Conservation (phyloP, 495 filamentous ascomycete species). For the Hypomontagnella monticulosa region DNA sequence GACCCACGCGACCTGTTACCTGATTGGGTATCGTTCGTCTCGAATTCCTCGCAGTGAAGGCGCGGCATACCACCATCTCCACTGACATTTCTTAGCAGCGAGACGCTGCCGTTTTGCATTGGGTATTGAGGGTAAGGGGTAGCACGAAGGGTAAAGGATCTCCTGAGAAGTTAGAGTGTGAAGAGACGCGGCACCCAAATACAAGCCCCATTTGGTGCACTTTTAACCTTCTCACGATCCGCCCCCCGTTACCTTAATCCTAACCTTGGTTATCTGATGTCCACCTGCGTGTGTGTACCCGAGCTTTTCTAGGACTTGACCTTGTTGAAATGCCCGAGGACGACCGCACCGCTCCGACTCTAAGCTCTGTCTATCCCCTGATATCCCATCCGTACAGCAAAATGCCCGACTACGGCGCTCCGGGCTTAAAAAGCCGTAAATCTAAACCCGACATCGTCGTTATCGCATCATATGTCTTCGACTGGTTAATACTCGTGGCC, state of each 20-base stretch:
- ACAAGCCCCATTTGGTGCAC: not conserved
- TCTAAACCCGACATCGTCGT: constrained; percentile 46
- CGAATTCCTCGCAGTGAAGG: constrained; percentile 26
- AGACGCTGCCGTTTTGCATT: constrained; percentile 28
- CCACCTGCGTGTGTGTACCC: not conserved
- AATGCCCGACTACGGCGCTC: constrained; percentile 40
- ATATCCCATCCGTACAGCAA: constrained; percentile 42
- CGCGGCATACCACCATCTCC: constrained; percentile 37
- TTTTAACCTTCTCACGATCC: not conserved
- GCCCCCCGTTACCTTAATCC: not conserved
- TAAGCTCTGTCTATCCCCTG: constrained; percentile 34
- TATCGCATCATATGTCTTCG: constrained; percentile 54
- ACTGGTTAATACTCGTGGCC: constrained; percentile 56
- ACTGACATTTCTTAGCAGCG: constrained; percentile 37
- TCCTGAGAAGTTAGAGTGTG: not conserved
- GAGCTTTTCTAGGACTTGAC: not conserved
- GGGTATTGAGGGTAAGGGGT: constrained; percentile 6
- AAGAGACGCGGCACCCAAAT: not conserved
- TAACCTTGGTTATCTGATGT: constrained; percentile 16
- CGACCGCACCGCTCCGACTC: constrained; percentile 23
- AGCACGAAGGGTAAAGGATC: constrained; percentile 12
- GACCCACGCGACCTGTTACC: constrained; percentile 40
- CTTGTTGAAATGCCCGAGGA: constrained; percentile 40
- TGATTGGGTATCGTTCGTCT: constrained; percentile 36
- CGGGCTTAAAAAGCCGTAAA: constrained; percentile 29